Evolutionary conservation across 805 yeast species (phyloP), one percentile per base, ranked within the genome.

Genomic region (Candida nonsorbophila): DNA sequence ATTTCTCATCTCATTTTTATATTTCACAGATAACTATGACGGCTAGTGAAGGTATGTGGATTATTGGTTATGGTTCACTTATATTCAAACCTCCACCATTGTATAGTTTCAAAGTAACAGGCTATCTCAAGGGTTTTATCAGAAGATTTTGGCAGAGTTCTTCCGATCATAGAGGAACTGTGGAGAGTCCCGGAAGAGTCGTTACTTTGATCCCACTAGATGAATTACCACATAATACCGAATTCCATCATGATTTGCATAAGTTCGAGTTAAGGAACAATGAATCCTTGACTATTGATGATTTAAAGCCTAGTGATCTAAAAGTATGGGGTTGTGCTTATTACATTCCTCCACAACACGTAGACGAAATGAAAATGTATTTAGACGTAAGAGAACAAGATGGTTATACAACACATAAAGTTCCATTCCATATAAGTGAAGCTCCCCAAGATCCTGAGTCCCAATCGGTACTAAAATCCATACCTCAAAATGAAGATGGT

Each of bases 121-220:
- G 96, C 0, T 72, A 78, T 26, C 65, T 88, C 14, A 64, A 66
- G 29, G 96, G 96, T 2, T 86, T 64, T 42, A 74, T 79, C 1
- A 67, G 97, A 13, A 59, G 95, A 25, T 88, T 88, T 49, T 88
- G 96, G 96, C 97, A 88, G 53, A 72, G 84, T 20, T 80, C 92
- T 7, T 75, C 79, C 14, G 97, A 88, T 51, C 95, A 90, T 53
- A 59, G 97, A 30, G 97, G 97, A 1, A 82, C 94, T 0, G 86
- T 85, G 0, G 84, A 74, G 33, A 50, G 58, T n/a, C 95, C 94
- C 1, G 97, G 97, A 1, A 57, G 97, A 19, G 97, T 88, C 1
- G 95, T 74, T 7, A 88, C 97, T 0, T 59, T 88, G 25, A 64
- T 88, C 1, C 72, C 87, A 7, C 60, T 72, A 25, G 68, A 69